Base-by-base conservation (phyloP, 2,329 filamentous ascomycete genomes). In the Pseudogymnoascus sp. region DNA sequence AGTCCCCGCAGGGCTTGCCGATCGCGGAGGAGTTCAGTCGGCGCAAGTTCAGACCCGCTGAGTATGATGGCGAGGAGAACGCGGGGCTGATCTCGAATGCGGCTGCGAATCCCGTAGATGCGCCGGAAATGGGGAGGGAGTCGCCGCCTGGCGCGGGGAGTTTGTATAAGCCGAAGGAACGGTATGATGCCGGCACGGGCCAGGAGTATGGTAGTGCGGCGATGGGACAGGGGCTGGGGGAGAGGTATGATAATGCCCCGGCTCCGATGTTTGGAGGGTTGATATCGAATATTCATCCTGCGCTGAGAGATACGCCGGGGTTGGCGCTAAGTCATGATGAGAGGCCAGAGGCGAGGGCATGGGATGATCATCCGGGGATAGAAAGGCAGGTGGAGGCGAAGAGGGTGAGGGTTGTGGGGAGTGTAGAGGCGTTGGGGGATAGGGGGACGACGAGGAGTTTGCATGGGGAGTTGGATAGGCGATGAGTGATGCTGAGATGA, bases 11-110 rank as follows among this genome's bases (percentile, higher is more conserved):
- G 10, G 16, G 19, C 14, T 63, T 73, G 4, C 71, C 72, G 1
- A 72, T 72, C 29, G 70, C 71, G 7, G 65, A 73, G 11, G 71
- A 72, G 61, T 72, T 71, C 38, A 65, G 71, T 7, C 64, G 69
- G 60, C 72, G 67, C 44, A 70, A 67, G 37, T 72, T 72, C 38
- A 26, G 13, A 6, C 33, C 38, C n/a, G 8, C 33, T 2, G 38
- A 61, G 29, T 59, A 59, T 60, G 67, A 68, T 8, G 44, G 37
- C 5, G 21, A 59, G 63, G 72, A 73, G 65, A 68, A 65, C 14
- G 68, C 68, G 14, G 68, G 69, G 10, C 59, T 73, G 26, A 72
- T 73, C 33, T 65, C 66, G 21, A 63, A 73, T 61, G 71, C 72
- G 21, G 70, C 73, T 53, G 71, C 70, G 13, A 66, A 73, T 59